Evolutionary conservation across 306 rosid genomes (phyloP).

Genomic region (Nissolia schottii): DNA sequence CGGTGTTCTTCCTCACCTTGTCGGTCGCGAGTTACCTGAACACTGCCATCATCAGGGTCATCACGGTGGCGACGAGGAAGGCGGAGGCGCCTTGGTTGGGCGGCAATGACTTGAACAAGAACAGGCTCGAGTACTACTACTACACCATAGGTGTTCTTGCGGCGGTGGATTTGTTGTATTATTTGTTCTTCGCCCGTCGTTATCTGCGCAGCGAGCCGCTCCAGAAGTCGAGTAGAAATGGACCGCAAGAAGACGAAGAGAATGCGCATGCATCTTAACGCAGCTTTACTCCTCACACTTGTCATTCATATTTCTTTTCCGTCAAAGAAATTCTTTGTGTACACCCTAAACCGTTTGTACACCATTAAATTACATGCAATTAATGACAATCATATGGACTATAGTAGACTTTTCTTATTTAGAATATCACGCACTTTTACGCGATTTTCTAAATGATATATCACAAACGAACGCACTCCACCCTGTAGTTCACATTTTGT

Average conservation of each 20-base stretch:
- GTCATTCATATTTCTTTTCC: too few relatives aligned
- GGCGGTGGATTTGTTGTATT: constrained; percentile 40
- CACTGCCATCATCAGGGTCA: constrained; percentile 29
- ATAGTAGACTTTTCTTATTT: too few relatives aligned
- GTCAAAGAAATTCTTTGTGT: too few relatives aligned
- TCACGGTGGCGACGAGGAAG: not conserved
- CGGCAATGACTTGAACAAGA: constrained; percentile 59
- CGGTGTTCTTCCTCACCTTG: constrained; percentile 48
- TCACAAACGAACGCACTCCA: too few relatives aligned
- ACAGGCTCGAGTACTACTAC: constrained; percentile 54
- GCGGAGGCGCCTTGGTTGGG: constrained; percentile 44
- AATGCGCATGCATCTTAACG: not conserved
- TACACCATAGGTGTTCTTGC: constrained; percentile 44
- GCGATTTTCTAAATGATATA: too few relatives aligned
- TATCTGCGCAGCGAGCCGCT: constrained; percentile 18
- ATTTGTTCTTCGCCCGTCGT: constrained; percentile 30
- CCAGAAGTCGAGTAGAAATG: not conserved
- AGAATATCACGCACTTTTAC: too few relatives aligned
- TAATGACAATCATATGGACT: too few relatives aligned
- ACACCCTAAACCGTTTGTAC: too few relatives aligned
- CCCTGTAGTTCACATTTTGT: too few relatives aligned
- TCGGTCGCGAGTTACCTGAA: constrained; percentile 41
- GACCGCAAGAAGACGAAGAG: not conserved
- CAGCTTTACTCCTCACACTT: not conserved
- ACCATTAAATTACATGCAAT: too few relatives aligned